Percentiles rank a stretch among this genome's conserved stretches.
Conservation (phyloP, 2,329 filamentous ascomycete genomes). For the Alternaria angustiovoidea region DNA sequence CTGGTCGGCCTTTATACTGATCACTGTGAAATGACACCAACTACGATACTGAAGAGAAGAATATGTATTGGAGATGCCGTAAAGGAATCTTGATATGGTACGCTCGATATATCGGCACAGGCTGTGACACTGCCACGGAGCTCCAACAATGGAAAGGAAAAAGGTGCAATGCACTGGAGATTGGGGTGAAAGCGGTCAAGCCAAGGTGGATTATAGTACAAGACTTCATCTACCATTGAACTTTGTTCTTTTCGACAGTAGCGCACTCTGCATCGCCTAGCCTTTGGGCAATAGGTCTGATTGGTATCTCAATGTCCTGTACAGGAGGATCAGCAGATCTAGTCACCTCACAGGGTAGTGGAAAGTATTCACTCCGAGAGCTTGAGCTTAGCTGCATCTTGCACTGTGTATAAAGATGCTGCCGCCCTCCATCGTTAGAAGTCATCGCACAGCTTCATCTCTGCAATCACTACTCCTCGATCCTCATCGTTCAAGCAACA, state of each 20-base stretch:
- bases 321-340: slow-evolving; percentile 6
- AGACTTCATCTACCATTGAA: neutral
- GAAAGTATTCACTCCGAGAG: neutral
- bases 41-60: neutral
- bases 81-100: neutral
- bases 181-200: neutral
- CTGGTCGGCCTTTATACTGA: neutral
- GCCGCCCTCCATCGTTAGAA: slow-evolving; percentile 1
- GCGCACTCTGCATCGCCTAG: neutral
- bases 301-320: slow-evolving; percentile 8
- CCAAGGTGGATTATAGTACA: neutral
- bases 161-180: neutral
- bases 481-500: slow-evolving; percentile 3
- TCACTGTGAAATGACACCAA: neutral
- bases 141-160: neutral
- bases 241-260: neutral
- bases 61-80: neutral
- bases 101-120: neutral
- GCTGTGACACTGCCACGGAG: neutral
- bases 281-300: neutral
- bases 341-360: neutral
- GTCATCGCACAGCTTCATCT: slow-evolving; percentile 12
- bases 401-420: slow-evolving; percentile 7
- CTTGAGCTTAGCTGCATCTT: neutral
- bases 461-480: slow-evolving; percentile 9